Evolutionary conservation across 306 rosid species (phyloP), one percentile per base, ranked within the genome.

Genomic region (Vigna reflexopilosa): DNA sequence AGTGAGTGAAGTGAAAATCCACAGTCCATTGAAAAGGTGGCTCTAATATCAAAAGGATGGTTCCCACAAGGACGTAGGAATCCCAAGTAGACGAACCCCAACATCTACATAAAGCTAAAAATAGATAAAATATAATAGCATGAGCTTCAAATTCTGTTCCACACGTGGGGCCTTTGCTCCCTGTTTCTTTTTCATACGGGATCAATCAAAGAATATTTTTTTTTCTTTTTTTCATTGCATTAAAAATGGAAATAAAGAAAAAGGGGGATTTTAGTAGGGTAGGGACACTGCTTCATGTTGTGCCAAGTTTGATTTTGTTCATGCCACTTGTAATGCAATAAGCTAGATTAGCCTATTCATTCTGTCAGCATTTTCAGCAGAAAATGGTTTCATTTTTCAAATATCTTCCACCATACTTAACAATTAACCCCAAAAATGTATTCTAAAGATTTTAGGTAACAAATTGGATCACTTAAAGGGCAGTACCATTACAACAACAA

Each of bases 111-210:
- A 85, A 90, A 90, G 90, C 77, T 87, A 83, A 83, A 92, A 80
- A 74, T 59, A 61, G 65, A 80, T 59, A 49, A 74, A 47, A 56
- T 73, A 71, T 52, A 75, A 68, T 82, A 72, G 70, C 89, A 86
- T 79, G 85, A 81, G 84, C 83, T 85, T 84, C 87, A 80, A 73
- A 22, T 78, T 83, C 88, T 88, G 83, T 86, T 90, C 85, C 91
- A 83, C 95, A 87, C 93, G 92, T 88, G 96, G 97, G 96, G 22
- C 90, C 97, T 90, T 91, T 83, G 54, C 61, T 62, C 86, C 84
- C 48, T 70, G 51, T 84, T 67, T 77, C 80, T 83, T 75, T 82
- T 84, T 84, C 82, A 78, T 86, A 83, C 83, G 86, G 88, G 87
- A 86, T 90, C 89, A 77, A 71, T 84, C 90, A 65, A 87, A 84